phyloP scores from a whole-genome alignment of 768 basidiomycete species.

The Asterophora lycoperdoides region DNA sequence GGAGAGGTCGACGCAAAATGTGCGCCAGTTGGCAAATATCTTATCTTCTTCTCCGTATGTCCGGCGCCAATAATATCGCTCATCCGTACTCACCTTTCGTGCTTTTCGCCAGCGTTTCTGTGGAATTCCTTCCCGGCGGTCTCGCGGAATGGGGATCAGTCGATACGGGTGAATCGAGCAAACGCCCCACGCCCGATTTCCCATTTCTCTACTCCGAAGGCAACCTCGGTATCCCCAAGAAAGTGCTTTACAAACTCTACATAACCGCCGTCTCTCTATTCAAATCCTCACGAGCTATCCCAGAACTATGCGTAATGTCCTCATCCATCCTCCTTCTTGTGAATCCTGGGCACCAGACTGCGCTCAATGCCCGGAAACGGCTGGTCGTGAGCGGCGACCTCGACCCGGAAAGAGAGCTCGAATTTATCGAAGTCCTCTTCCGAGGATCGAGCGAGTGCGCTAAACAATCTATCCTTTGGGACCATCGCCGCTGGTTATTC shows the following conservation, averaged over 20 bases:
- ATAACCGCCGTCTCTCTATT: constrained; percentile 37
- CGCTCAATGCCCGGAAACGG: constrained; percentile 55
- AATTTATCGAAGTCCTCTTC: constrained; percentile 41
- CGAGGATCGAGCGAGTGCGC: constrained; percentile 49
- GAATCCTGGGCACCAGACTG: constrained; percentile 69
- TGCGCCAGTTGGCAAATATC: constrained; percentile 22
- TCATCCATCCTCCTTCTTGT: constrained; percentile 53
- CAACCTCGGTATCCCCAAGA: constrained; percentile 64
- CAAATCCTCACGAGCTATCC: constrained; percentile 21
- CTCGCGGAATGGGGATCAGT: constrained; percentile 39
- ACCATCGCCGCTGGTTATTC: constrained; percentile 67
- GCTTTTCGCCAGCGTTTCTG: constrained; percentile 32
- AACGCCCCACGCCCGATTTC: constrained; percentile 24
- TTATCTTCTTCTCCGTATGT: constrained; percentile 26
- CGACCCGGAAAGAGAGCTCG: constrained; percentile 43
- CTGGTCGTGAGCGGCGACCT: constrained; percentile 39
- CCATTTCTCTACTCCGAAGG: constrained; percentile 57
- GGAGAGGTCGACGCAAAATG: not conserved
- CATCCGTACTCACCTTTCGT: not conserved
- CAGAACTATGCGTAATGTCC: constrained; percentile 22
- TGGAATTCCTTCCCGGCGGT: constrained; percentile 63
- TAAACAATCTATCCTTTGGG: constrained; percentile 68
- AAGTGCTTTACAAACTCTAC: constrained; percentile 50
- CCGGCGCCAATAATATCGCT: not conserved
- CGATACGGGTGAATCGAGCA: constrained; percentile 15